These are phyloP conservation scores for Penicillium sp. DNA, from an alignment of 2,329 filamentous ascomycete species.

Conservation along the genomic window DNA sequence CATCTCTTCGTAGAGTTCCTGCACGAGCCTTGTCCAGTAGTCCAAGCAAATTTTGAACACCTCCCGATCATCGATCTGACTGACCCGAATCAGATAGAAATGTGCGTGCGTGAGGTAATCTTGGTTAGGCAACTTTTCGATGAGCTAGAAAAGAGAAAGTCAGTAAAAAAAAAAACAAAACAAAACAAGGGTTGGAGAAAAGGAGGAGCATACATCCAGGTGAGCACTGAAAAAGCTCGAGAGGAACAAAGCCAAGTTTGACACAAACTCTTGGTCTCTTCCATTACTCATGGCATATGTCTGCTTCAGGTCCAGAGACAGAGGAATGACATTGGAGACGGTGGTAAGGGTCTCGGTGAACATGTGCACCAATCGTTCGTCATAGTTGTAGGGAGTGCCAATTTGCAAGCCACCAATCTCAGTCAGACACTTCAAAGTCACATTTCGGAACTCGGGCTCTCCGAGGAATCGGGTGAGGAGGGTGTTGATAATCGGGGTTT, in stretches of 20 bases:
- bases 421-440: constrained; percentile 93
- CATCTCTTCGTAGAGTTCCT: constrained; percentile 98
- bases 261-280: constrained; percentile 93
- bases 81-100: constrained; percentile 97
- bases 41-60: constrained; percentile 99
- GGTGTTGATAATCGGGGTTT: constrained; percentile 94
- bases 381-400: constrained; percentile 72
- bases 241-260: constrained; percentile 92
- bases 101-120: constrained; percentile 95
- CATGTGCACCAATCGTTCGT: constrained; percentile 96
- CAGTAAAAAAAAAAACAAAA: constrained; percentile 11
- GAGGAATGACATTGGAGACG: constrained; percentile 88
- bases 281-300: constrained; percentile 92
- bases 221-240: constrained; percentile 97
- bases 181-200: background rate
- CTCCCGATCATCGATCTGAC: constrained; percentile 96
- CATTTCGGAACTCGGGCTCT: constrained; percentile 91
- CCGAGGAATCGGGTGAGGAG: constrained; percentile 89
- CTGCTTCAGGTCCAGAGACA: constrained; percentile 83
- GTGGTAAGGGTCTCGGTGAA: constrained; percentile 95
- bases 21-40: constrained; percentile 98
- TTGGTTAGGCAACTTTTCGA: constrained; percentile 91
- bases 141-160: constrained; percentile 57
- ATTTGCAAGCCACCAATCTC: constrained; percentile 95
- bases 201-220: constrained; percentile 62